Evolutionary conservation across 1,284 basidiomycete species (phyloP).

Genomic region (Cutaneotrichosporon dermatis): DNA sequence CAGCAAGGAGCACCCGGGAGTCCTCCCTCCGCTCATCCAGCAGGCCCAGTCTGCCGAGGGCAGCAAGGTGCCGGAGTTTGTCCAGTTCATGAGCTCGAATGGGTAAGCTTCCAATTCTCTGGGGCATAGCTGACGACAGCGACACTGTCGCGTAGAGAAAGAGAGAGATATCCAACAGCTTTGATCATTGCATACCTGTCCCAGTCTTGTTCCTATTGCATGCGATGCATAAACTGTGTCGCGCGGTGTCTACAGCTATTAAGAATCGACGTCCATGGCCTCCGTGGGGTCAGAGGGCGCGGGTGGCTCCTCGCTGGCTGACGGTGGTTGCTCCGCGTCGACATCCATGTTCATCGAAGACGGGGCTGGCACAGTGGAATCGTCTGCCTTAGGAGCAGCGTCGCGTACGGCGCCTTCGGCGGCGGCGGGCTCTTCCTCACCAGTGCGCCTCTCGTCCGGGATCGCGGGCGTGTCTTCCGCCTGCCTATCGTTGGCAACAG

Average conservation of each 20-base stretch:
- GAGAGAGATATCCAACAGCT: too few relatives aligned
- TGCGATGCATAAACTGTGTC: conserved; percentile 11
- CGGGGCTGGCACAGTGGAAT: too few relatives aligned
- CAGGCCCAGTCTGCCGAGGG: conserved; percentile 35
- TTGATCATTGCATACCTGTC: conserved; percentile 2
- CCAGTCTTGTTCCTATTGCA: not conserved
- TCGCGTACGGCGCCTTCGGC: not conserved
- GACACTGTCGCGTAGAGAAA: conserved; percentile 10
- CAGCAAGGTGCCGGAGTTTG: conserved; percentile 31
- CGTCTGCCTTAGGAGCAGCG: not conserved
- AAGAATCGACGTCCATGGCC: conserved; percentile 13
- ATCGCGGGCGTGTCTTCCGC: too few relatives aligned
- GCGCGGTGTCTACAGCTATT: not conserved
- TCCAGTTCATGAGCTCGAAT: conserved; percentile 42
- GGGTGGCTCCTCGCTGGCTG: too few relatives aligned
- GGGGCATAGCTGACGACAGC: not conserved
- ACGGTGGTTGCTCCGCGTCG: too few relatives aligned
- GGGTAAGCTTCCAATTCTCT: conserved; percentile 17
- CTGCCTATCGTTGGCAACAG: not conserved
- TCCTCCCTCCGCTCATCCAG: conserved; percentile 40
- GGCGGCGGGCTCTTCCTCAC: not conserved
- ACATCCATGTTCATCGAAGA: too few relatives aligned
- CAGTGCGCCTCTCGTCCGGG: not conserved
- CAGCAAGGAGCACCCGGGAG: conserved; percentile 44
- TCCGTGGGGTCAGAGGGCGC: not conserved